Evolutionary conservation across 2,329 filamentous ascomycete species (phyloP).

Genomic region (Fusarium robinianum): DNA sequence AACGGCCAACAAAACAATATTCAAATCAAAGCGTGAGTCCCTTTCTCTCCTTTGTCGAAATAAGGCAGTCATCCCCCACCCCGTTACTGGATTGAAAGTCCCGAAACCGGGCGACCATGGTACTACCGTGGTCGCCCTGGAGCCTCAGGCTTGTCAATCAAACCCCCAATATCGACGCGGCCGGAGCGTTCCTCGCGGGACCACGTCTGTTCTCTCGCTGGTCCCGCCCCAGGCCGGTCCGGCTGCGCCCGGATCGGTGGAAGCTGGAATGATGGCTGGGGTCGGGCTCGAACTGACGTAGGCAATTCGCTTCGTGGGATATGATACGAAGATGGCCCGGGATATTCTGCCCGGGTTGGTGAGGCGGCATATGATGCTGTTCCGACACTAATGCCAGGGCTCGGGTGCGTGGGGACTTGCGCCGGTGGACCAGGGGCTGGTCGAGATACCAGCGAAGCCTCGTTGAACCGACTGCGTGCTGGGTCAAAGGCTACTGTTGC

Average conservation of each 20-base stretch:
- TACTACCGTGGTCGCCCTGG: slow-evolving; percentile 36
- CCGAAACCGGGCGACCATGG: slow-evolving; percentile 10
- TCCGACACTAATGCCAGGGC: slow-evolving; percentile 11
- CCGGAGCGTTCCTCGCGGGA: slow-evolving; percentile 55
- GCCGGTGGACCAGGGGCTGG: slow-evolving; percentile 35
- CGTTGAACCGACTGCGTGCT: slow-evolving; percentile 47
- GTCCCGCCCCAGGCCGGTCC: slow-evolving; percentile 29
- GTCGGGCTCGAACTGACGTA: slow-evolving; percentile 40
- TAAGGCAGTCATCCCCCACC: slow-evolving; percentile 16
- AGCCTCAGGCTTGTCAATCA: slow-evolving; percentile 61
- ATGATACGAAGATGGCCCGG: slow-evolving; percentile 54
- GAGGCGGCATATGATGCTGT: slow-evolving; percentile 49
- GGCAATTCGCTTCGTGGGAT: slow-evolving; percentile 58
- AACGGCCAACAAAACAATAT: no score
- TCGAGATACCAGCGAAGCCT: slow-evolving; percentile 35
- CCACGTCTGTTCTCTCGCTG: slow-evolving; percentile 37
- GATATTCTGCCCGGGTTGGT: slow-evolving; percentile 51
- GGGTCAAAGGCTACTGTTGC: slow-evolving; percentile 54
- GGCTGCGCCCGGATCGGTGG: slow-evolving; percentile 53
- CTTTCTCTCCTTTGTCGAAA: not conserved
- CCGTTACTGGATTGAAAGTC: slow-evolving; percentile 25
- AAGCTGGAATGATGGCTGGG: slow-evolving; percentile 48
- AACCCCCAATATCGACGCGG: slow-evolving; percentile 64
- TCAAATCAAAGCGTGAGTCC: slow-evolving; percentile 2
- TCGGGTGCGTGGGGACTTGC: slow-evolving; percentile 42